These are phyloP conservation scores for Penicillium sp. DNA, from an alignment of 2,329 filamentous ascomycete species.

Conservation along the genomic window DNA sequence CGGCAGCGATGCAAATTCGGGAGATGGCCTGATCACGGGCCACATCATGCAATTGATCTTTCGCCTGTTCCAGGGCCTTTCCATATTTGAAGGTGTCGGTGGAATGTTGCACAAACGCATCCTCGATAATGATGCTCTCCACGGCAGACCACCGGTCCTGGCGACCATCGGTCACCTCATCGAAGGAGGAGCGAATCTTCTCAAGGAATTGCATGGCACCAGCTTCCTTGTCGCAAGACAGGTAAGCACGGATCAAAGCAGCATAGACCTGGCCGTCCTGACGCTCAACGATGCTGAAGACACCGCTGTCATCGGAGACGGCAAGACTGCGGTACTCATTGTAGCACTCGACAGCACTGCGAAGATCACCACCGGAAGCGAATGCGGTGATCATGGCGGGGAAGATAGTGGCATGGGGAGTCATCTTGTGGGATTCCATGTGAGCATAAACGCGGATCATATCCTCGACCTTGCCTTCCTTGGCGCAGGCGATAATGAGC, in stretches of 20 bases:
- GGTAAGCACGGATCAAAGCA: slow-evolving; percentile 86
- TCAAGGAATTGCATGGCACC: slow-evolving; percentile 84
- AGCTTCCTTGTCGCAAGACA: slow-evolving; percentile 75
- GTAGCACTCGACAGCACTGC: slow-evolving; percentile 90
- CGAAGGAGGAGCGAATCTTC: slow-evolving; percentile 66
- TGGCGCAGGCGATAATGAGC: slow-evolving; percentile 83
- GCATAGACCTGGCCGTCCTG: slow-evolving; percentile 86
- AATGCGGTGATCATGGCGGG: slow-evolving; percentile 95
- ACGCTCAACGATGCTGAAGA: slow-evolving; percentile 67
- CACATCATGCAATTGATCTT: slow-evolving; percentile 58
- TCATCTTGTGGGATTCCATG: slow-evolving; percentile 77
- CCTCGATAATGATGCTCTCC: slow-evolving; percentile 69
- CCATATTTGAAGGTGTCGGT: slow-evolving; percentile 69
- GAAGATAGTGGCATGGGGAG: slow-evolving; percentile 79
- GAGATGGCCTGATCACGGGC: slow-evolving; percentile 66
- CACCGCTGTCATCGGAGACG: slow-evolving; percentile 77
- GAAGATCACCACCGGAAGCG: slow-evolving; percentile 74
- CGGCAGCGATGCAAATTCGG: slow-evolving; percentile 73
- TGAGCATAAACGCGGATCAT: slow-evolving; percentile 92
- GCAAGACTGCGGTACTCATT: slow-evolving; percentile 90
- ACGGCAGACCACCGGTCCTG: slow-evolving; percentile 64
- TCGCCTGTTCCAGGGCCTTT: slow-evolving; percentile 73
- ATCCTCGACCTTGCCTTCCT: slow-evolving; percentile 75
- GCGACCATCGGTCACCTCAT: slow-evolving; percentile 49
- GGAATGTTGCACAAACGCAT: slow-evolving; percentile 78